Percentiles rank a stretch among this genome's conserved stretches.
These are phyloP conservation scores for Suhomyces coccinellae DNA, from an alignment of 1,139 yeast species.

Conservation along the genomic window DNA sequence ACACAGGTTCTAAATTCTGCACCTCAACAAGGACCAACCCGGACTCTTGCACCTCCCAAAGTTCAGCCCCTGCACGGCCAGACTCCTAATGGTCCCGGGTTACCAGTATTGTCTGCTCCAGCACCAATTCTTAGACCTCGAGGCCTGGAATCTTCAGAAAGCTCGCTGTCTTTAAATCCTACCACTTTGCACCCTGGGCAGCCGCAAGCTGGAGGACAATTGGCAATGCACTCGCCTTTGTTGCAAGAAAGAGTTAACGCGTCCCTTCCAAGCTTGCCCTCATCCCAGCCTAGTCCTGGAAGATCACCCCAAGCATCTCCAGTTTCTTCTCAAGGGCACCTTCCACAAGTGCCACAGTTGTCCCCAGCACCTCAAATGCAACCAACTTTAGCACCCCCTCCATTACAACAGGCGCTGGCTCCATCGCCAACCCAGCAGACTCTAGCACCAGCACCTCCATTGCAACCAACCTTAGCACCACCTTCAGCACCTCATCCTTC, in stretches of 20 bases:
- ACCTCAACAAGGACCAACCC: background rate
- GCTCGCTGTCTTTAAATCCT: background rate
- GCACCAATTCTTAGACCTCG: constrained; percentile 6
- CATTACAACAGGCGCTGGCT: background rate
- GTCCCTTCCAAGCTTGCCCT: constrained; percentile 4
- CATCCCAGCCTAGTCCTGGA: background rate
- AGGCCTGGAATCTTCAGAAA: constrained; percentile 10
- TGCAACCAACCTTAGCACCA: background rate
- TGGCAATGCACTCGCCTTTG: background rate
- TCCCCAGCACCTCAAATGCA: background rate
- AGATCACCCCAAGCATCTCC: background rate
- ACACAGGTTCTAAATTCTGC: background rate
- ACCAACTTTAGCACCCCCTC: background rate
- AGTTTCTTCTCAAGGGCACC: background rate
- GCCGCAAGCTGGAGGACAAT: background rate
- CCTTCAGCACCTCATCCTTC: background rate
- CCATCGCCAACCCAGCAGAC: too few species aligned
- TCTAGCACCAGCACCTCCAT: background rate
- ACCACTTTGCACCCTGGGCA: too few species aligned
- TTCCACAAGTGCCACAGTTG: background rate
- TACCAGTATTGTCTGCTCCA: constrained; percentile 4
- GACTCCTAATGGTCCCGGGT: background rate
- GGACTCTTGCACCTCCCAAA: constrained; percentile 5
- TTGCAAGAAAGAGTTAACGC: background rate
- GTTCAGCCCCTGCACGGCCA: constrained; percentile 2